phyloP scores from a whole-genome alignment of 2,329 filamentous ascomycete species.

The Leptographium wingfieldii region DNA sequence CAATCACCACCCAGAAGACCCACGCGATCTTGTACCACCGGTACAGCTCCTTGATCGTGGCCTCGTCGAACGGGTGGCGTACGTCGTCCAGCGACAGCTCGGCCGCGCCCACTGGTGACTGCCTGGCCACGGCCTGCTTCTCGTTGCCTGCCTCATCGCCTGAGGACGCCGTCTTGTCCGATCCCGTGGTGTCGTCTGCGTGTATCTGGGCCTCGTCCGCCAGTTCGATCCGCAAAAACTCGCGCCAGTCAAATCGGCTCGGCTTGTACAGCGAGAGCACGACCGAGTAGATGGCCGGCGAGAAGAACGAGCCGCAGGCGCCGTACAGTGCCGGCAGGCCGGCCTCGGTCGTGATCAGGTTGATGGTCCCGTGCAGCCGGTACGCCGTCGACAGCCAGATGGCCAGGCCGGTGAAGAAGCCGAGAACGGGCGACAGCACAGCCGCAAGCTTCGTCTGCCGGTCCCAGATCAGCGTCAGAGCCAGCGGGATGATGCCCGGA shows the following conservation, averaged over 20 bases:
- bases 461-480: conserved; percentile 23
- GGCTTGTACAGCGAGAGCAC: conserved; percentile 28
- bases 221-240: conserved; percentile 33
- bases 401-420: conserved; percentile 19
- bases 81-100: conserved; percentile 24
- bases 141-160: not conserved
- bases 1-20: conserved; percentile 8
- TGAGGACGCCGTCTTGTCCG: not conserved
- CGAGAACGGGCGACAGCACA: conserved; percentile 21
- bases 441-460: conserved; percentile 25
- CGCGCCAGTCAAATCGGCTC: conserved; percentile 19
- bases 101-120: not conserved
- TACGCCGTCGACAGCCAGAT: conserved; percentile 25
- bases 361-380: conserved; percentile 20
- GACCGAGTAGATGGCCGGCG: conserved; percentile 31
- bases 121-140: not conserved
- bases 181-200: not conserved
- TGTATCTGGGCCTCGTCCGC: conserved; percentile 23
- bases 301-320: conserved; percentile 30
- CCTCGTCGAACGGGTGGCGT: conserved; percentile 14
- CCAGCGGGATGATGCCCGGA: conserved; percentile 22
- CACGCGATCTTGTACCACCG: conserved; percentile 8
- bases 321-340: conserved; percentile 31
- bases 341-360: conserved; percentile 21
- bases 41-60: conserved; percentile 3